Evolutionary conservation across 2,329 filamentous ascomycete species (phyloP).

Genomic region (Pseudonectria buxi): DNA sequence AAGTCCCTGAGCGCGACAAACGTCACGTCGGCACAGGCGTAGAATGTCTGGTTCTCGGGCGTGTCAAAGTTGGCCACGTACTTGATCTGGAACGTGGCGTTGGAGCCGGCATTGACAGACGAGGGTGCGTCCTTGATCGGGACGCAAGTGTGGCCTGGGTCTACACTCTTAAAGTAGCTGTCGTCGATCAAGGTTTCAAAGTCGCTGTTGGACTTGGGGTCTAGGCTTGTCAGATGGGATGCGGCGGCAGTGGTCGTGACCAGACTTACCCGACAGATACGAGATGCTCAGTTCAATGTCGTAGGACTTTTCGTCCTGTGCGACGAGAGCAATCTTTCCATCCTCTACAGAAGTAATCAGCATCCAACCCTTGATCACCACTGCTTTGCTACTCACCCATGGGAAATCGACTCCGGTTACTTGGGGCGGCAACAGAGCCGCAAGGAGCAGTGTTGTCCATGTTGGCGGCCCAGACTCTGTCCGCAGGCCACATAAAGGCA

Average conservation of each 20-base stretch:
- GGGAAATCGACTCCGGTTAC: conserved; percentile 50
- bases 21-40: conserved; percentile 43
- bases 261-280: conserved; percentile 38
- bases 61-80: conserved; percentile 39
- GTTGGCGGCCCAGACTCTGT: conserved; percentile 47
- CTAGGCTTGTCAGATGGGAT: conserved; percentile 14
- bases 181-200: conserved; percentile 33
- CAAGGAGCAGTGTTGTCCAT: conserved; percentile 52
- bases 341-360: conserved; percentile 33
- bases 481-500: conserved; percentile 54
- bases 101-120: conserved; percentile 31
- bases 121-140: conserved; percentile 28
- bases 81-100: conserved; percentile 43
- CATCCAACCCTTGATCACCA: background rate
- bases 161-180: conserved; percentile 30
- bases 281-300: conserved; percentile 48
- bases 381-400: conserved; percentile 32
- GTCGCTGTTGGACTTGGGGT: conserved; percentile 34
- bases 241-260: background rate
- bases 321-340: conserved; percentile 48
- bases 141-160: conserved; percentile 42
- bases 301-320: conserved; percentile 48
- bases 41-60: conserved; percentile 39
- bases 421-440: conserved; percentile 40
- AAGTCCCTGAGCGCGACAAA: conserved; percentile 33